A percentile compares a stretch with the other conserved stretches of the same genome.
phyloP scores from a whole-genome alignment of 352 stramenopile species.

The Thalassiosira hispida region DNA sequence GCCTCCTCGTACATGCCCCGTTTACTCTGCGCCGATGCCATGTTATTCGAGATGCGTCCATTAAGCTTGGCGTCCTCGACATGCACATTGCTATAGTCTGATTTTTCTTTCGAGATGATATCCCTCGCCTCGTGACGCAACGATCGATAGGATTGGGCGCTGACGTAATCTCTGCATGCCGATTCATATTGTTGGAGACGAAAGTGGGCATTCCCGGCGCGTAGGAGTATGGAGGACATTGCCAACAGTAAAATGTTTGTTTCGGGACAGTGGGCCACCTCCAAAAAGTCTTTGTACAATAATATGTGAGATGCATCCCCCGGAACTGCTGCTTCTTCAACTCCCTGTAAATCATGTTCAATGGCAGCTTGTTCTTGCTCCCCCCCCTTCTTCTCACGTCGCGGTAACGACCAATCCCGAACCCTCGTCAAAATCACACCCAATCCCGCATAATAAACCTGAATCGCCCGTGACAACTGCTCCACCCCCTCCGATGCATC shows the following conservation, averaged over 20 bases:
- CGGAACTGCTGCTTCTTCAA: not conserved
- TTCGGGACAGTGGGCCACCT: conserved; percentile 29
- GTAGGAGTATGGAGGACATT: conserved; percentile 54
- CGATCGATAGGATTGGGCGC: conserved; percentile 47
- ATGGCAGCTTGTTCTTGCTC: too few relatives aligned
- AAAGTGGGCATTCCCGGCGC: conserved; percentile 54
- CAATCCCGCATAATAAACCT: conserved; percentile 57
- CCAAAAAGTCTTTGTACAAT: conserved; percentile 39
- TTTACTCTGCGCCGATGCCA: conserved; percentile 51
- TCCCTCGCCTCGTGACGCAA: conserved; percentile 23
- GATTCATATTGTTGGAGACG: conserved; percentile 31
- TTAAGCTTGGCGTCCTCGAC: conserved; percentile 51
- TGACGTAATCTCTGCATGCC: conserved; percentile 53
- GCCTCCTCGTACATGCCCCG: conserved; percentile 50
- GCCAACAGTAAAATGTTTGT: conserved; percentile 54
- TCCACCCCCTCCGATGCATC: too few relatives aligned
- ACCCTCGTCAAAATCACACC: conserved; percentile 43
- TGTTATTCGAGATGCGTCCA: conserved; percentile 57
- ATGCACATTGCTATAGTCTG: conserved; percentile 9
- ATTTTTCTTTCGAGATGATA: conserved; percentile 9
- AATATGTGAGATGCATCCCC: conserved; percentile 4
- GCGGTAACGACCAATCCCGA: conserved; percentile 32
- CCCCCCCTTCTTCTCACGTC: not conserved
- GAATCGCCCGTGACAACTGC: conserved; percentile 35
- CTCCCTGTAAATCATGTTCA: not conserved